These are phyloP conservation scores for Acacia melanoxylon DNA, from an alignment of 306 rosid genomes.

Conservation along the genomic window DNA sequence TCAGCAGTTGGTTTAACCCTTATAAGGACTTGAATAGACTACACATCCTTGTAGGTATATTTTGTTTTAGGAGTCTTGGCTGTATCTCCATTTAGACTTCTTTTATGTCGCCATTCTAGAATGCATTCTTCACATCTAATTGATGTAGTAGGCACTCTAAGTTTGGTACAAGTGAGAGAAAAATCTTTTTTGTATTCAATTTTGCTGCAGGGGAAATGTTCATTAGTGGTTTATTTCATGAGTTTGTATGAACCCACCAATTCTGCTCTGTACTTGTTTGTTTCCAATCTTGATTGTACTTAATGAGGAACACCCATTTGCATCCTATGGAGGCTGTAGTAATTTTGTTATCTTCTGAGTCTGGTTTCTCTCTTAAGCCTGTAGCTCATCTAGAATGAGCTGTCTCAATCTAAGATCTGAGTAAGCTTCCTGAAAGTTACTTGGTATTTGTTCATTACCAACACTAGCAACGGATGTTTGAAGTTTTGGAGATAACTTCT, in stretches of 20 bases:
- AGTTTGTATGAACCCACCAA: background rate
- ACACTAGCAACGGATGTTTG: background rate
- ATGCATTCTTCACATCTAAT: background rate
- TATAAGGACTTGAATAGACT: background rate
- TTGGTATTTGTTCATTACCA: background rate
- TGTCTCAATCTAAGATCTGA: background rate
- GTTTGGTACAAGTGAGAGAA: background rate
- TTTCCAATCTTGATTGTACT: too few species aligned
- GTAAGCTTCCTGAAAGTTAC: background rate
- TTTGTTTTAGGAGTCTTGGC: background rate
- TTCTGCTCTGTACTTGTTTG: too few species aligned
- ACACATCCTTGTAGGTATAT: background rate
- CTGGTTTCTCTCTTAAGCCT: too few species aligned
- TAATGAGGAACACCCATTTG: too few species aligned
- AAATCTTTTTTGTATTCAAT: background rate
- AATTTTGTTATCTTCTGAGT: too few species aligned
- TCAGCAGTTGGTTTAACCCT: background rate
- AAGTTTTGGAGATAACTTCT: background rate
- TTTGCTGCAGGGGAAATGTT: background rate
- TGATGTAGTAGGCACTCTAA: background rate
- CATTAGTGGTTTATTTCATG: background rate
- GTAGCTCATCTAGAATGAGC: background rate
- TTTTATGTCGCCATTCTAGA: background rate
- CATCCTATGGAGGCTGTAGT: too few species aligned
- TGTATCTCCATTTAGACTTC: too few species aligned